Percentiles rank a stretch among this genome's conserved stretches.
phyloP scores from a whole-genome alignment of 805 yeast species.

The Candida tallmaniae region DNA sequence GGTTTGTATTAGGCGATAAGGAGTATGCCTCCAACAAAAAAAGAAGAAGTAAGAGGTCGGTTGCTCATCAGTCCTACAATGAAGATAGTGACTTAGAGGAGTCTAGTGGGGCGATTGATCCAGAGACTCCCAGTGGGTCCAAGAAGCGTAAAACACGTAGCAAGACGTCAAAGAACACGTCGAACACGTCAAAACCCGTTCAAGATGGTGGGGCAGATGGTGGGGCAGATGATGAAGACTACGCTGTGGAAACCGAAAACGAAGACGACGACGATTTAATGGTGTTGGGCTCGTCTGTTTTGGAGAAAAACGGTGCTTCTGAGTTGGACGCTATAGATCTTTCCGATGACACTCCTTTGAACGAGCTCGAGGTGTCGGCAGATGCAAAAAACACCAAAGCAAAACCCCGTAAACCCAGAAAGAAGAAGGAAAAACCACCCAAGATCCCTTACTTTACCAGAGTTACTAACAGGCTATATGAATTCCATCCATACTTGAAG shows the following conservation, averaged over 20 bases:
- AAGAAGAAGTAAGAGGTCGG: slow-evolving; percentile 13
- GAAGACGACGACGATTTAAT: slow-evolving; percentile 35
- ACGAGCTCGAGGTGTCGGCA: slow-evolving; percentile 10
- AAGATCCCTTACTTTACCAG: slow-evolving; percentile 67
- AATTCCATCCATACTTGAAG: slow-evolving; percentile 72
- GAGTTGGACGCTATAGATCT: slow-evolving; percentile 6
- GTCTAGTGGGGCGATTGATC: slow-evolving; percentile 17
- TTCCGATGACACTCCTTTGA: slow-evolving; percentile 17
- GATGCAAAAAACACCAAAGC: slow-evolving; percentile 8
- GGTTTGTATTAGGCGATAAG: slow-evolving; percentile 39
- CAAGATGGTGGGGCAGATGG: slow-evolving; percentile 10
- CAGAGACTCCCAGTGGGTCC: slow-evolving; percentile 6
- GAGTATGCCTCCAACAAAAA: slow-evolving; percentile 17
- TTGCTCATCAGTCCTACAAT: slow-evolving; percentile 17
- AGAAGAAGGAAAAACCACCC: slow-evolving; percentile 39
- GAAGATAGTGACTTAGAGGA: slow-evolving; percentile 21
- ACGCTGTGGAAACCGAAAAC: slow-evolving; percentile 15
- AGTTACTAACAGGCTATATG: slow-evolving; percentile 62
- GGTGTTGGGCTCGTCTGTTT: slow-evolving; percentile 22
- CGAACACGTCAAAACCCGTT: slow-evolving; percentile 6
- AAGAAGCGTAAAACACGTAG: slow-evolving; percentile 12
- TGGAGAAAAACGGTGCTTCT: slow-evolving; percentile 16
- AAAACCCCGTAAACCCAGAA: slow-evolving; percentile 24
- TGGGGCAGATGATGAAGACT: slow-evolving; percentile 20
- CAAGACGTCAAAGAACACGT: slow-evolving; percentile 9